phyloP scores from a whole-genome alignment of 2,329 filamentous ascomycete genomes.

The Penicillium decumbens region DNA sequence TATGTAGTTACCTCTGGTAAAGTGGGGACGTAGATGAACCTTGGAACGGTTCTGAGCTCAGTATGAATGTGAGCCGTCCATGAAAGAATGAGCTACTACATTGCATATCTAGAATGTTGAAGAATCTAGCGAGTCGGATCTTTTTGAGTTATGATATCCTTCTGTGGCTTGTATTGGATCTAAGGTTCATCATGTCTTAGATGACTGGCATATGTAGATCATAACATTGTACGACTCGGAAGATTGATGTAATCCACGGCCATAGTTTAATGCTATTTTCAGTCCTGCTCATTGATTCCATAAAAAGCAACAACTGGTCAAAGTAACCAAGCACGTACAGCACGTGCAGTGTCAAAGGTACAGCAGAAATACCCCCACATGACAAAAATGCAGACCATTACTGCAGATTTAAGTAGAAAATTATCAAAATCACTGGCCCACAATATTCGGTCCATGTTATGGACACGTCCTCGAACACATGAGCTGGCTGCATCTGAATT shows the following conservation, averaged over 20 bases:
- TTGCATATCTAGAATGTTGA: no score
- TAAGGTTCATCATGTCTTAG: not conserved
- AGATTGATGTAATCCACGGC: not conserved
- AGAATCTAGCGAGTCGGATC: no score
- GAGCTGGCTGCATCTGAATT: conserved; percentile 7
- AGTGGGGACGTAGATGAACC: no score
- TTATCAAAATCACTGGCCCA: not conserved
- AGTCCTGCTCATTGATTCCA: not conserved
- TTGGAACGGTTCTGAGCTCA: no score
- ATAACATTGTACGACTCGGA: not conserved
- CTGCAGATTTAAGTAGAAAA: not conserved
- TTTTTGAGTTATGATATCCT: not conserved
- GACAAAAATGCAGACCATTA: not conserved
- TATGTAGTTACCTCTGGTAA: no score
- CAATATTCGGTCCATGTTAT: not conserved
- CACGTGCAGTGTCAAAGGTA: not conserved
- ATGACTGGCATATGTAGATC: not conserved
- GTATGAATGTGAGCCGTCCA: no score
- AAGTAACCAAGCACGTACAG: not conserved
- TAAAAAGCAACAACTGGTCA: not conserved
- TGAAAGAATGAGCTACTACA: no score
- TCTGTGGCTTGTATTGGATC: not conserved
- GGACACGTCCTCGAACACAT: not conserved
- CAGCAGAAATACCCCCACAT: not conserved
- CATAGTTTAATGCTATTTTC: not conserved